Evolutionary conservation across 768 basidiomycete genomes (phyloP).

Genomic region (Butyriboletus loyo): DNA sequence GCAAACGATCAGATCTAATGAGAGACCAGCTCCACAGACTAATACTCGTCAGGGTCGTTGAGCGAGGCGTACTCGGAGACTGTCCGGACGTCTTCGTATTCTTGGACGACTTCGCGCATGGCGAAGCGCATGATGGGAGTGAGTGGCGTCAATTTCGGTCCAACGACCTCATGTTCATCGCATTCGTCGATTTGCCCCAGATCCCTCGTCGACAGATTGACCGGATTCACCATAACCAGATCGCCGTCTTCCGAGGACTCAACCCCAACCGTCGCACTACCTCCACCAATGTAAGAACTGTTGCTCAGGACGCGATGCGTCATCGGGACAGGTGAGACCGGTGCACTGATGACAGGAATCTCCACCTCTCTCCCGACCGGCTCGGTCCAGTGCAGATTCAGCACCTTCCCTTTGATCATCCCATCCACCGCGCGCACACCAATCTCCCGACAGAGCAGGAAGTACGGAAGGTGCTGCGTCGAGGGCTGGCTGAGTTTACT

Average conservation of each 20-base stretch:
- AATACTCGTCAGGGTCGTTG: conserved; percentile 68
- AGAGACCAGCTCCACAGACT: conserved; percentile 6
- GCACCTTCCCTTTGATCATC: conserved; percentile 74
- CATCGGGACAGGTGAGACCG: conserved; percentile 27
- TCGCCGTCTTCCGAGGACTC: conserved; percentile 44
- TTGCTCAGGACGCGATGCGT: conserved; percentile 28
- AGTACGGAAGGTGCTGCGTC: conserved; percentile 69
- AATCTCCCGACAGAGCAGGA: conserved; percentile 78
- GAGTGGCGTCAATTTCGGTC: conserved; percentile 72
- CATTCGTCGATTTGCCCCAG: conserved; percentile 47
- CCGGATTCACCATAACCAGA: conserved; percentile 42
- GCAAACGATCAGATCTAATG: neutral
- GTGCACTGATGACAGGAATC: conserved; percentile 25
- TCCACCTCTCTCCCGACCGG: conserved; percentile 55
- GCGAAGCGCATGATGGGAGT: conserved; percentile 83
- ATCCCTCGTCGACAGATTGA: conserved; percentile 40
- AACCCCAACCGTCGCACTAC: conserved; percentile 42
- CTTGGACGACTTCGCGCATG: conserved; percentile 79
- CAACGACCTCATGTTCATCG: conserved; percentile 55
- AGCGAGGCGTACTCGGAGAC: conserved; percentile 79
- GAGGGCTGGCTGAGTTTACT: conserved; percentile 65
- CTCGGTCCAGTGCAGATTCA: conserved; percentile 78
- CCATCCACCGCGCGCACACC: conserved; percentile 82
- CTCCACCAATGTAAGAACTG: conserved; percentile 24
- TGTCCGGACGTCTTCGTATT: conserved; percentile 74